Base-by-base conservation (phyloP, 768 basidiomycete species). In the Coprinopsis sp. region DNA sequence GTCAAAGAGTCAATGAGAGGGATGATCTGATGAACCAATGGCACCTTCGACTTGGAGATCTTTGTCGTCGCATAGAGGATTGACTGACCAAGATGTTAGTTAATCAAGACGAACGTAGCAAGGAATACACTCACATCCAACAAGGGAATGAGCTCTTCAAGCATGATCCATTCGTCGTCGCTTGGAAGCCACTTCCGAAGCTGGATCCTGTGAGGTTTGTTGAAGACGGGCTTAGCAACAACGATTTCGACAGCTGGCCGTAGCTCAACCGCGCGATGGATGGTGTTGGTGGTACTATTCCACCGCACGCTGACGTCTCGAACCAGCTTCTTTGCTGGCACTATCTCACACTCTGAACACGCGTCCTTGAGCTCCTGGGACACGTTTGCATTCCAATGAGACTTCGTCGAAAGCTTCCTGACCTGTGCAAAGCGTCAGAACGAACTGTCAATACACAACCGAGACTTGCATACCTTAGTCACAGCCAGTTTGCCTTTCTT, bases 41-140 rank as follows among this genome's bases (percentile, higher is more conserved):
- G 42, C 11, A 29, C 27, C 7, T n/a, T 22, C 12, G 4, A 7
- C 10, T 19, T 6, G 16, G 30, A 44, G 13, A 33, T n/a, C 30
- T 44, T 21, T 21, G 31, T 44, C 0, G 61, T 72, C 0, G 60
- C 59, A 29, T 65, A 60, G 46, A 70, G 69, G 41, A 71, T 55
- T 12, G 61, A 54, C 68, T 72, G 30, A 45, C 45, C 21, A 27
- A 27, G 37, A 28, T 24, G 29, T 22, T 12, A 8, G 36, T n/a
- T 6, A 30, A 46, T 14, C 19, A 18, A 19, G 24, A 37, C n/a
- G 22, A 33, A 28, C 24, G 24, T 36, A 48, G 27, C 18, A 5
- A 24, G 39, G 22, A 53, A 59, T n/a, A n/a, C n/a, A n/a, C 57
- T 16, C 45, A 69, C 64, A 57, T 62, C 55, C 2, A 70, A 52